Percentiles rank a stretch among this genome's conserved stretches.
These are phyloP conservation scores for Hibiscus tridactylites DNA, from an alignment of 345 rosid genomes.

Conservation along the genomic window DNA sequence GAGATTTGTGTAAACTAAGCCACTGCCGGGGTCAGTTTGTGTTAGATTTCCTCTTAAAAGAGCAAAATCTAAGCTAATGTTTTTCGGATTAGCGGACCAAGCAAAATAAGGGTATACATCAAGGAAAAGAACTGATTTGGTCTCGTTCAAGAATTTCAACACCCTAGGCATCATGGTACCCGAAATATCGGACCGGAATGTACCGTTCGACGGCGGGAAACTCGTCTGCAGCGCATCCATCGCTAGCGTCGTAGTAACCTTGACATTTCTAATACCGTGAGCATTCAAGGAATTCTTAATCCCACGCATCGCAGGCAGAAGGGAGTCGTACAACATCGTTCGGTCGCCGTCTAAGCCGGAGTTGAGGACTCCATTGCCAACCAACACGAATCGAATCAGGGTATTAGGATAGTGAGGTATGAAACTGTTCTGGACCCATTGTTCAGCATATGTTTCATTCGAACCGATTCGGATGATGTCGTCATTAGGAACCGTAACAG, in stretches of 20 bases:
- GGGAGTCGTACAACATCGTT: slow-evolving; percentile 34
- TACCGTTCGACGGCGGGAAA: slow-evolving; percentile 62
- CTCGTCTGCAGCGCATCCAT: slow-evolving; percentile 50
- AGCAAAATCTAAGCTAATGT: slow-evolving; percentile 37
- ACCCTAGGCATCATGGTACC: slow-evolving; percentile 42
- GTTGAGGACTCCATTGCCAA: slow-evolving; percentile 78
- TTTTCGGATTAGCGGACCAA: slow-evolving; percentile 42
- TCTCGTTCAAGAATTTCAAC: slow-evolving; percentile 52
- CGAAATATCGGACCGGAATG: slow-evolving; percentile 48
- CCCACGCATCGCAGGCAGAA: slow-evolving; percentile 63
- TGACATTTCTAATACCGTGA: slow-evolving; percentile 39
- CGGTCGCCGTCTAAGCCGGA: slow-evolving; percentile 14
- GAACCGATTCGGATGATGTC: slow-evolving; percentile 44
- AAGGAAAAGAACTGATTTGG: slow-evolving; percentile 58
- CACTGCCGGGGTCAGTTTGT: slow-evolving; percentile 47
- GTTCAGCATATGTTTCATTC: slow-evolving; percentile 38
- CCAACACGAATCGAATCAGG: slow-evolving; percentile 77
- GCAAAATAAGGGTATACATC: slow-evolving; percentile 76
- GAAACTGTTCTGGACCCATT: slow-evolving; percentile 57
- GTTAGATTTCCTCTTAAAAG: slow-evolving; percentile 33
- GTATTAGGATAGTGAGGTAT: slow-evolving; percentile 45
- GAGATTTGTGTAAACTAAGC: slow-evolving; percentile 51
- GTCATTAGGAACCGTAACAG: slow-evolving; percentile 65
- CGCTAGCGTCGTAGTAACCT: slow-evolving; percentile 65
- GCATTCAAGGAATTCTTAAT: slow-evolving; percentile 37